Conservation (phyloP, 2,329 filamentous ascomycete species). For the Dactylonectria estremocensis region DNA sequence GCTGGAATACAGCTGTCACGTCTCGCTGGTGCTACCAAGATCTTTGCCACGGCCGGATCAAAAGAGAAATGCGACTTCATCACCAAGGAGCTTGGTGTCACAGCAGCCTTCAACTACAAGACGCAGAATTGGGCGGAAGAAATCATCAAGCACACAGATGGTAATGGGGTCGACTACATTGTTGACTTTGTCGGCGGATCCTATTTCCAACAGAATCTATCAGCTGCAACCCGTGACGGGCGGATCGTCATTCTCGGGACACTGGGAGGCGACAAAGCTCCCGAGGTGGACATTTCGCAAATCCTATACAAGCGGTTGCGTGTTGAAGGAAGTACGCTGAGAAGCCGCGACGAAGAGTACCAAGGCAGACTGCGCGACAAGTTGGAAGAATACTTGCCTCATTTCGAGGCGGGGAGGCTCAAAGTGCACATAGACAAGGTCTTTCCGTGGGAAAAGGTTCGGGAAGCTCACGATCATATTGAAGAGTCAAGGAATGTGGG, state of each 20-base stretch:
- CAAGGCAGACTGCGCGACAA: slow-evolving; percentile 82
- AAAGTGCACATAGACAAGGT: slow-evolving; percentile 86
- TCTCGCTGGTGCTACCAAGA: slow-evolving; percentile 74
- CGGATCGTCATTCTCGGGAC: slow-evolving; percentile 81
- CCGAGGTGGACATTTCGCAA: slow-evolving; percentile 76
- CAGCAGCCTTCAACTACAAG: slow-evolving; percentile 85
- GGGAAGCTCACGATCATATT: slow-evolving; percentile 78
- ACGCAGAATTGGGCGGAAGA: slow-evolving; percentile 81
- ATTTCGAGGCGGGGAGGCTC: slow-evolving; percentile 80
- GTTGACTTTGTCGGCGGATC: slow-evolving; percentile 85
- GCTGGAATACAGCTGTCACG: slow-evolving; percentile 85
- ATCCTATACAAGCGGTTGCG: slow-evolving; percentile 83
- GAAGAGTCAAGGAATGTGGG: slow-evolving; percentile 80
- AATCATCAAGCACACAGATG: slow-evolving; percentile 77
- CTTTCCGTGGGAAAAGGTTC: slow-evolving; percentile 81
- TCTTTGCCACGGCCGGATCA: slow-evolving; percentile 85
- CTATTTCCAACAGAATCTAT: slow-evolving; percentile 85
- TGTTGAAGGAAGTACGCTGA: slow-evolving; percentile 84
- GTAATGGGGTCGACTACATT: slow-evolving; percentile 85
- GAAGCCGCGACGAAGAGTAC: slow-evolving; percentile 83
- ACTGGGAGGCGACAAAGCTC: slow-evolving; percentile 80
- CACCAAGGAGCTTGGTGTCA: slow-evolving; percentile 79
- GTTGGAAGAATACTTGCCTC: slow-evolving; percentile 80
- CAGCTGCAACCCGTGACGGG: slow-evolving; percentile 80
- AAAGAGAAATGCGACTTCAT: slow-evolving; percentile 86